Conservation (phyloP, 1,284 basidiomycete genomes). For the Apiotrichum porosum region DNA sequence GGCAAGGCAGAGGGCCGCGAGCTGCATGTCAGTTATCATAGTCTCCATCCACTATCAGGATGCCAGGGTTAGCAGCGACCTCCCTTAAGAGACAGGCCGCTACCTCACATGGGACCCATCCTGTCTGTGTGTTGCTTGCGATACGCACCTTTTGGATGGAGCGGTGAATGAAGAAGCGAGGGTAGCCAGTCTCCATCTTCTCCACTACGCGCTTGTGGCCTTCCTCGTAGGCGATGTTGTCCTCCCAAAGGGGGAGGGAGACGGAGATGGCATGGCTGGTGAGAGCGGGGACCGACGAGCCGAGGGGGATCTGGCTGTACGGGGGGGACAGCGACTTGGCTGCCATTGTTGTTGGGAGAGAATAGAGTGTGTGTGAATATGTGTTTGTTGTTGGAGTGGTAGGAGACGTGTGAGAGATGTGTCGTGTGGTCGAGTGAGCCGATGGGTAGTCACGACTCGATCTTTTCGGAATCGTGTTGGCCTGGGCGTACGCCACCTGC, state of each 20-base stretch:
- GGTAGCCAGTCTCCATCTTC: conserved; percentile 89
- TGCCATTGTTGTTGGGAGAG: conserved; percentile 8
- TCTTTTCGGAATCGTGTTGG: too few species aligned
- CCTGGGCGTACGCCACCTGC: too few species aligned
- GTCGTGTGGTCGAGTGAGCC: too few species aligned
- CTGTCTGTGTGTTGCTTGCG: too few species aligned
- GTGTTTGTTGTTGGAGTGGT: too few species aligned
- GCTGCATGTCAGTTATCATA: conserved; percentile 55
- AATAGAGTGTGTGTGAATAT: background rate
- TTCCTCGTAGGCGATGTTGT: conserved; percentile 91
- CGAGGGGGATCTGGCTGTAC: conserved; percentile 42
- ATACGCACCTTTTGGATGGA: conserved; percentile 78
- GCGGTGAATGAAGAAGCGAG: conserved; percentile 90
- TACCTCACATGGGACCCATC: too few species aligned
- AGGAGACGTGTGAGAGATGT: too few species aligned
- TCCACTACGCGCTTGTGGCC: conserved; percentile 77
- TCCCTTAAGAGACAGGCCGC: too few species aligned
- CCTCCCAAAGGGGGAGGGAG: conserved; percentile 90
- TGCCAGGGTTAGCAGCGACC: background rate
- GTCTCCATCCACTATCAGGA: background rate
- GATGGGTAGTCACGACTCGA: too few species aligned
- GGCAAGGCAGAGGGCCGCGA: conserved; percentile 66
- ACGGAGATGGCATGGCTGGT: conserved; percentile 88
- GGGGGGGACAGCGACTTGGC: conserved; percentile 3
- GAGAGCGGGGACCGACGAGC: conserved; percentile 47